Evolutionary conservation across 2,329 filamentous ascomycete genomes (phyloP).

Genomic region (Endoconidiophora laricicola): DNA sequence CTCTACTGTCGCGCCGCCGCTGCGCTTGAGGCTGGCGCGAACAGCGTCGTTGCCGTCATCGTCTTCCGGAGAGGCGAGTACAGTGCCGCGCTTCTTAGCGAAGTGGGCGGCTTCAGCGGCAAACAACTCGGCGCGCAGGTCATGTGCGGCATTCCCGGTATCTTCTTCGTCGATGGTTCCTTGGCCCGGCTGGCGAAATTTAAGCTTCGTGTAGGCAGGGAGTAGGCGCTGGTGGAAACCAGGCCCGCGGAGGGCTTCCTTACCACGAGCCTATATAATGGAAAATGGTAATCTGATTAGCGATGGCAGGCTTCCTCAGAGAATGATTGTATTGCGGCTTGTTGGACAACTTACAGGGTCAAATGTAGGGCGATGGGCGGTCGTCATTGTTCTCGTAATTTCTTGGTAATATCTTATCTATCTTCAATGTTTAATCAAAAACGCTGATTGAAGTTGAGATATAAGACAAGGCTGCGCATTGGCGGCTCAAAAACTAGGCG

Average conservation of each 20-base stretch:
- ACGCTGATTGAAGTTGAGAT: neutral
- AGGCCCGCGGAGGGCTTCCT: conserved; percentile 82
- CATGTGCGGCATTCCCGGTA: conserved; percentile 37
- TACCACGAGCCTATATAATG: conserved; percentile 56
- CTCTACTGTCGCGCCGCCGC: conserved; percentile 22
- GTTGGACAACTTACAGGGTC: conserved; percentile 51
- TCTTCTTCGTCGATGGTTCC: conserved; percentile 63
- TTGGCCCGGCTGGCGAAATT: conserved; percentile 74
- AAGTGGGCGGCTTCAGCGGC: conserved; percentile 77
- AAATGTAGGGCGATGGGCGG: conserved; percentile 75
- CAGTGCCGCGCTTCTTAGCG: conserved; percentile 60
- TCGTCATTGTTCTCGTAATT: conserved; percentile 33
- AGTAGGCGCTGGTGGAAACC: conserved; percentile 94
- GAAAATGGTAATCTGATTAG: conserved; percentile 8
- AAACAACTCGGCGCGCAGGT: conserved; percentile 79
- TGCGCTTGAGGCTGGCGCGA: conserved; percentile 14
- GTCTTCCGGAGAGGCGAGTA: conserved; percentile 25
- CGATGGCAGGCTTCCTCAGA: neutral
- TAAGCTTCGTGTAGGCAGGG: conserved; percentile 83
- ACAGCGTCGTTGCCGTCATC: conserved; percentile 32
- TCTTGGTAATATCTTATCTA: neutral
- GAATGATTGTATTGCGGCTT: no score
- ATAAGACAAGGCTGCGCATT: neutral
- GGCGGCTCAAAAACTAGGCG: neutral
- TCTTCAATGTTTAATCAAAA: neutral